A percentile compares a stretch with the other conserved stretches of the same genome.
Conservation (phyloP, 768 basidiomycete genomes). For the Podaxis rugospora region DNA sequence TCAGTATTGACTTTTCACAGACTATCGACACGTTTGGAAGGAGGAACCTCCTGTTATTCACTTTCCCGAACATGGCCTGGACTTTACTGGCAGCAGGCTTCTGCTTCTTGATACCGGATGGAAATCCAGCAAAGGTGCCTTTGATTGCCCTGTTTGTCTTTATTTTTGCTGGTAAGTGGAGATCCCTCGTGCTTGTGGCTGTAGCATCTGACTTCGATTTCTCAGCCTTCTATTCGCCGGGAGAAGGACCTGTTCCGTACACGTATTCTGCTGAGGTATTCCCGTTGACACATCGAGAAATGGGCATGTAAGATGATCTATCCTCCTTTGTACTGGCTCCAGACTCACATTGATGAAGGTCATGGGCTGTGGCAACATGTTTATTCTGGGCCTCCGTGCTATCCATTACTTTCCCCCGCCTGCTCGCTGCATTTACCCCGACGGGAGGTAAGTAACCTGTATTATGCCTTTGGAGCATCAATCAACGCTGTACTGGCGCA, state of each 20-base stretch:
- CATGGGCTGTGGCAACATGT: conserved; percentile 47
- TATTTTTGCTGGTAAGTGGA: conserved; percentile 31
- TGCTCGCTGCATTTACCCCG: conserved; percentile 33
- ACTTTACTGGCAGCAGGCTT: conserved; percentile 69
- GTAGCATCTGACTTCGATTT: background rate
- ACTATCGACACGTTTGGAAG: conserved; percentile 72
- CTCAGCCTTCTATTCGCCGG: conserved; percentile 66
- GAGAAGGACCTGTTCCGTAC: conserved; percentile 87
- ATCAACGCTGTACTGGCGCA: conserved; percentile 7
- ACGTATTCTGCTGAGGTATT: conserved; percentile 90
- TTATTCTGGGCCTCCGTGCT: conserved; percentile 47
- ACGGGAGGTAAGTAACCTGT: conserved; percentile 22
- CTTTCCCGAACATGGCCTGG: conserved; percentile 77
- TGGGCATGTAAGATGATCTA: conserved; percentile 37
- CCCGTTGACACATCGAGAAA: conserved; percentile 73
- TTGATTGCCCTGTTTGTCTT: conserved; percentile 36
- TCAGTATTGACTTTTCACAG: conserved; percentile 18
- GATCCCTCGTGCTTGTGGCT: background rate
- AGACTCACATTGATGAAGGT: conserved; percentile 25
- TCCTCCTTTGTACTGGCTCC: conserved; percentile 24
- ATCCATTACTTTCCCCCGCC: conserved; percentile 38
- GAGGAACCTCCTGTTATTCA: conserved; percentile 64
- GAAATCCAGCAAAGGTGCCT: conserved; percentile 32
- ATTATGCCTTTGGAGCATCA: conserved; percentile 7
- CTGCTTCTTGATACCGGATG: conserved; percentile 47